Evolutionary conservation across 2,329 filamentous ascomycete species (phyloP).

Genomic region (Orbilia brochopaga): DNA sequence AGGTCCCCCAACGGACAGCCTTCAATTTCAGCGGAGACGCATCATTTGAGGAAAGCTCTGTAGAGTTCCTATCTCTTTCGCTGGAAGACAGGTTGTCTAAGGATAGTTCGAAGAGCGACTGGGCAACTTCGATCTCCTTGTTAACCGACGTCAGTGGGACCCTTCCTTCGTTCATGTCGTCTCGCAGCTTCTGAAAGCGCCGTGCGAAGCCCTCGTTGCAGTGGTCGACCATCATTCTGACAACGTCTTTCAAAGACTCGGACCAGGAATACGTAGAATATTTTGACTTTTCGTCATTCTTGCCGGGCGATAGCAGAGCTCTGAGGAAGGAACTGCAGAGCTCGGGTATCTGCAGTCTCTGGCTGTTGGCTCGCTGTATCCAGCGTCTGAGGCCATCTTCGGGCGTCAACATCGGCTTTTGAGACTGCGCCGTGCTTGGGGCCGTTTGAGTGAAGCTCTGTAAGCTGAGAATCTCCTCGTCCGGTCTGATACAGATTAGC

Average conservation of each 20-base stretch:
- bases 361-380: conserved; percentile 61
- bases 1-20: conserved; percentile 52
- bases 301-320: conserved; percentile 49
- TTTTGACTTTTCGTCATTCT: conserved; percentile 43
- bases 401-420: conserved; percentile 54
- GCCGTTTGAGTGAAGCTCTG: conserved; percentile 49
- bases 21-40: conserved; percentile 48
- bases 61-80: conserved; percentile 52
- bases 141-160: conserved; percentile 14
- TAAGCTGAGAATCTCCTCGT: conserved; percentile 46
- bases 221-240: conserved; percentile 51
- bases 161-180: conserved; percentile 41
- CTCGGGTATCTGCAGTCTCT: conserved; percentile 66
- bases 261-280: conserved; percentile 54
- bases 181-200: conserved; percentile 51
- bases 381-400: conserved; percentile 64
- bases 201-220: conserved; percentile 53
- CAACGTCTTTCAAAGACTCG: conserved; percentile 52
- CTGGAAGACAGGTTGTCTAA: conserved; percentile 61
- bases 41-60: conserved; percentile 50
- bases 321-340: conserved; percentile 67
- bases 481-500: conserved; percentile 30
- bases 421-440: conserved; percentile 29
- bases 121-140: conserved; percentile 59
- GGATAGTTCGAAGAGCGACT: conserved; percentile 69